phyloP scores from a whole-genome alignment of 108 stramenopile genomes.

The Mayamaea pseudoterrestris region DNA sequence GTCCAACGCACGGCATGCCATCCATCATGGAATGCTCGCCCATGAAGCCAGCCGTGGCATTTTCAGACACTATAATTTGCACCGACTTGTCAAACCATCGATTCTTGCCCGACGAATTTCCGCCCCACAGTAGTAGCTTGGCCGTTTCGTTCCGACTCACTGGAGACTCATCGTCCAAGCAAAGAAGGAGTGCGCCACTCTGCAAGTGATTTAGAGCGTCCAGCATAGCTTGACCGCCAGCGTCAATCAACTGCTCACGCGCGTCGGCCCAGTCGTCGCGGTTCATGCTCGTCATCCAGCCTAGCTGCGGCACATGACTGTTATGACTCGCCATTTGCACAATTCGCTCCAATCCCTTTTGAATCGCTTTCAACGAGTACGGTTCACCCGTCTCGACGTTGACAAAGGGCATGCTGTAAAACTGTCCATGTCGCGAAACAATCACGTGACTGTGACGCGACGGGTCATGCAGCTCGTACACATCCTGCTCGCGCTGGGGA shows the following conservation, averaged over 20 bases:
- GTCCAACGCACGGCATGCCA: constrained; percentile 73
- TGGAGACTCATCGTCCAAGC: constrained; percentile 53
- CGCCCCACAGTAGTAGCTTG: constrained; percentile 42
- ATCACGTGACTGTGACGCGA: constrained; percentile 50
- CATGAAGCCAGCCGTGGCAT: constrained; percentile 73
- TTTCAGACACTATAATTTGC: constrained; percentile 65
- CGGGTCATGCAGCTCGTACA: constrained; percentile 75
- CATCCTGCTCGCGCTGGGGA: constrained; percentile 54
- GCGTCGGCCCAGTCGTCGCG: constrained; percentile 65
- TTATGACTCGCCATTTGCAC: constrained; percentile 27
- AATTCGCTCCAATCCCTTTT: constrained; percentile 29
- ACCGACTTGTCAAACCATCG: constrained; percentile 87
- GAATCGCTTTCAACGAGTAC: constrained; percentile 27
- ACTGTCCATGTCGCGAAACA: constrained; percentile 58
- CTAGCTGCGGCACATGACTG: constrained; percentile 24
- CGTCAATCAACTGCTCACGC: constrained; percentile 45
- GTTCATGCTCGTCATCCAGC: constrained; percentile 60
- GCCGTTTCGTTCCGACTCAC: constrained; percentile 42
- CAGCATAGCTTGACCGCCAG: constrained; percentile 42
- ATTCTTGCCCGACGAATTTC: constrained; percentile 38
- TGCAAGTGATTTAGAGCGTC: constrained; percentile 56
- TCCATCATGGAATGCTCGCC: constrained; percentile 91
- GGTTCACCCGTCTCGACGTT: constrained; percentile 12
- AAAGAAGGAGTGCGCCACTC: constrained; percentile 68
- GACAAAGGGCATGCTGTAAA: constrained; percentile 36